Conservation (phyloP, 2,329 filamentous ascomycete species). For the Paraphoma chrysanthemicola region DNA sequence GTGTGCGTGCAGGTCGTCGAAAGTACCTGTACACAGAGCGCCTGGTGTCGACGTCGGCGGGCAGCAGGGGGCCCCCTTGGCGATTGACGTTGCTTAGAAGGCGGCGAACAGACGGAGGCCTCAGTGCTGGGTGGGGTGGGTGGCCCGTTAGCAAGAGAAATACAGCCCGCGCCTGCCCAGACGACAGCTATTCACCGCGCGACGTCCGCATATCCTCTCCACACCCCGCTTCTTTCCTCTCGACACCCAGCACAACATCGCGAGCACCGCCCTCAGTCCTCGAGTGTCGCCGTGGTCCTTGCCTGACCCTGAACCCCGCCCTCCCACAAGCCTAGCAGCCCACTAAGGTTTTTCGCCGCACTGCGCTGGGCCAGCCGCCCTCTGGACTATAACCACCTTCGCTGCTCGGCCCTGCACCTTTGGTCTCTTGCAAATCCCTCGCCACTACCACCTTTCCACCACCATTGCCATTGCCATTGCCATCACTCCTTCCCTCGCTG, state of each 20-base stretch:
- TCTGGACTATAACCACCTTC: not conserved
- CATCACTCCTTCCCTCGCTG: constrained; percentile 1
- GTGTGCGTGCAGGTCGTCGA: constrained; percentile 11
- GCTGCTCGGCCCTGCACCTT: not conserved
- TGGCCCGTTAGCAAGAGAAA: constrained; percentile 35
- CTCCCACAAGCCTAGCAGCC: constrained; percentile 7
- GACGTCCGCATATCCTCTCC: constrained; percentile 23
- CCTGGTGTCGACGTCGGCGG: constrained; percentile 29
- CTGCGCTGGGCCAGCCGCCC: not conserved
- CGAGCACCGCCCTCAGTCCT: constrained; percentile 6
- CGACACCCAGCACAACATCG: constrained; percentile 5
- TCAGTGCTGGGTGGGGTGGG: constrained; percentile 29
- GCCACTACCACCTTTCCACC: not conserved
- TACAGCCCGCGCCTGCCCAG: constrained; percentile 27
- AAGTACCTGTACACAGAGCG: constrained; percentile 29
- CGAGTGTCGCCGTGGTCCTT: constrained; percentile 3
- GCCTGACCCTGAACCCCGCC: not conserved
- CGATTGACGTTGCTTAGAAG: constrained; percentile 32
- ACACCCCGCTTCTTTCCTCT: constrained; percentile 14
- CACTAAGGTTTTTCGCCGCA: not conserved
- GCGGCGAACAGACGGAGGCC: constrained; percentile 24
- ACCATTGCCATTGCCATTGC: constrained; percentile 7
- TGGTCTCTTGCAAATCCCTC: not conserved
- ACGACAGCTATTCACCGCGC: constrained; percentile 21
- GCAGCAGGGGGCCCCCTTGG: constrained; percentile 28